A percentile compares a stretch with the other conserved stretches of the same genome.
Evolutionary conservation across 164 flowering plant genomes (phyloP).

Genomic region (Aristolochia fimbriata): DNA sequence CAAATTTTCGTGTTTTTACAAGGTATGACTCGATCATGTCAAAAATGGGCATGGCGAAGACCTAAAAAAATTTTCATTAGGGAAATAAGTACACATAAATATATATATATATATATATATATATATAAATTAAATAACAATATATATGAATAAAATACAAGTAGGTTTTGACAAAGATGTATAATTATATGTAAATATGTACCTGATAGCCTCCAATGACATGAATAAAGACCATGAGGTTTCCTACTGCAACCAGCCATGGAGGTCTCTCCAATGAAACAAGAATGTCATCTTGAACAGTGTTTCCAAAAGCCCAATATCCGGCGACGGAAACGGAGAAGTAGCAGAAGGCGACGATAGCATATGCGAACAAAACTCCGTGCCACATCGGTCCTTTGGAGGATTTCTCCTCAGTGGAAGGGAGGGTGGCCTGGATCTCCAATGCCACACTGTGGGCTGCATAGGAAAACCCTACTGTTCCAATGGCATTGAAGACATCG

Average conservation of each 20-base stretch:
- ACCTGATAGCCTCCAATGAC: slow-evolving; percentile 66
- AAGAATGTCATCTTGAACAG: slow-evolving; percentile 45
- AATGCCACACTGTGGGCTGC: slow-evolving; percentile 68
- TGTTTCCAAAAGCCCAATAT: slow-evolving; percentile 39
- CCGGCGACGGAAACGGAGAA: slow-evolving; percentile 54
- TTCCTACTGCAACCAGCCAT: slow-evolving; percentile 53
- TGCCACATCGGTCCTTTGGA: slow-evolving; percentile 65
- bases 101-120: too few relatives aligned
- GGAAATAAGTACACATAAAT: too few relatives aligned
- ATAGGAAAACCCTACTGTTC: slow-evolving; percentile 56
- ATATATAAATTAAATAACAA: neutral
- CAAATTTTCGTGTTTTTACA: too few relatives aligned
- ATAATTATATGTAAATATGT: neutral
- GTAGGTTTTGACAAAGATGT: neutral
- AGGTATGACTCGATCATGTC: slow-evolving; percentile 48
- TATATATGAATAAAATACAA: too few relatives aligned
- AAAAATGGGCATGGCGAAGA: slow-evolving; percentile 62
- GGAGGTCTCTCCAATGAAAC: slow-evolving; percentile 36
- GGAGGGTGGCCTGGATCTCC: slow-evolving; percentile 69
- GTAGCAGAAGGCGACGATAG: slow-evolving; percentile 38
- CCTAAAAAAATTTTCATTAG: too few relatives aligned
- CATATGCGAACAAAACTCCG: slow-evolving; percentile 41
- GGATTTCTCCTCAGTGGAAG: slow-evolving; percentile 53
- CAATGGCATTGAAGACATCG: slow-evolving; percentile 42
- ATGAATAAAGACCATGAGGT: slow-evolving; percentile 50